These are phyloP conservation scores for Hyaloscypha variabilis DNA, from an alignment of 495 filamentous ascomycete genomes.

Conservation along the genomic window DNA sequence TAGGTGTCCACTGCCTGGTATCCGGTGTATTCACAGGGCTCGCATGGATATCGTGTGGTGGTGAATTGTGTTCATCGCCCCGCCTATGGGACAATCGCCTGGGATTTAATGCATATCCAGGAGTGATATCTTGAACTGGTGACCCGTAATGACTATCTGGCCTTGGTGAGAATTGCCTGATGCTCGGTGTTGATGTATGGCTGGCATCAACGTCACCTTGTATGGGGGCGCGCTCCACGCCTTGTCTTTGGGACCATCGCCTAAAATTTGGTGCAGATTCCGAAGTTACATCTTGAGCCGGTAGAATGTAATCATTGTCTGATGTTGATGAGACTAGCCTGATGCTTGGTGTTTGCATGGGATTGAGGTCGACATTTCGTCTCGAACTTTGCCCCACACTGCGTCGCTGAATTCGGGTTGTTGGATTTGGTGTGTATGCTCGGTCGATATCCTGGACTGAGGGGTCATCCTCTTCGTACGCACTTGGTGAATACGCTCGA, in stretches of 20 bases:
- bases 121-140: background rate
- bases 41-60: background rate
- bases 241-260: too few species aligned
- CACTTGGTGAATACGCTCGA: slow-evolving; percentile 1
- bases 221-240: too few species aligned
- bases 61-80: slow-evolving; percentile 1
- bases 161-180: background rate
- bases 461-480: slow-evolving; percentile 3
- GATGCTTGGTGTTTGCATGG: too few species aligned
- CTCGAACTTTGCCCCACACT: too few species aligned
- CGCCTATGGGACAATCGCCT: slow-evolving; percentile 11
- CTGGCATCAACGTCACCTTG: too few species aligned
- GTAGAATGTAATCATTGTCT: too few species aligned
- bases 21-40: slow-evolving; percentile 2
- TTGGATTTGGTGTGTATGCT: slow-evolving; percentile 13
- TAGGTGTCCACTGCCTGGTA: slow-evolving; percentile 10
- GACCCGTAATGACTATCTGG: slow-evolving; percentile 1
- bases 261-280: slow-evolving; percentile 1
- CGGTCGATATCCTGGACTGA: slow-evolving; percentile 15
- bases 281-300: too few species aligned
- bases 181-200: too few species aligned
- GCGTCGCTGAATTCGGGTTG: background rate
- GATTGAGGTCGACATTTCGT: too few species aligned
- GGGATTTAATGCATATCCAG: slow-evolving; percentile 3
- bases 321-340: too few species aligned